Base-by-base conservation (phyloP, 768 basidiomycete species). In the Leccinum pellstonianum region DNA sequence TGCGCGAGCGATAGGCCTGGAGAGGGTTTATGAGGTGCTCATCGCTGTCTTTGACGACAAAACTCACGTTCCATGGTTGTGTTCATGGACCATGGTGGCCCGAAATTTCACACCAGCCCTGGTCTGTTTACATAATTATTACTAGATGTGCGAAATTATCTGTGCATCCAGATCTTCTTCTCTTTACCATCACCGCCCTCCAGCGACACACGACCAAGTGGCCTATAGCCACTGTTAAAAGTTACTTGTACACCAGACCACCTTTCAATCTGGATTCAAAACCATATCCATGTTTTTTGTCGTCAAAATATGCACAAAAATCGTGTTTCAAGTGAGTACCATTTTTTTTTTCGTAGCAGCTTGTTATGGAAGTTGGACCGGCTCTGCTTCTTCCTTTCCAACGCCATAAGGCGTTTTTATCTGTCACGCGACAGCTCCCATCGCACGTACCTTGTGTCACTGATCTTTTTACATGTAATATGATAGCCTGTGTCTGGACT, bases 1-100 rank as follows among this genome's bases (percentile, higher is more conserved):
- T 95, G 83, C 3, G 85, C 86, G 25, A 91, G 80, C 3, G 88
- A 85, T 37, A 88, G 71, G 29, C 81, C 80, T 80, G 61, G 12
- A 25, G 47, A 55, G 50, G 1, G 1, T 11, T 48, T 31, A n/a
- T 59, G 51, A 60, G 49, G 57, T 52, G 61, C 41, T 64, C 52
- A 23, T 46, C 27, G 29, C 17, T 12, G 47, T 23, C 25, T 43
- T 17, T 17, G 48, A 31, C 29, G 48, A 38, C 19, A 53, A 47
- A 27, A 71, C 71, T 67, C 59, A 75, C 71, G 73, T 57, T 73
- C 51, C 73, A 73, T 69, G 21, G 50, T 69, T 38, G 9, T 23
- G 50, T 33, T 38, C 35, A n/a, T 31, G 31, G 41, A 33, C 33
- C 11, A 12, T 12, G 33, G 7, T n/a, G 4, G n/a, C 41, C n/a